Base-by-base conservation (phyloP, 495 filamentous ascomycete species). In the Penicillium flavigenum region DNA sequence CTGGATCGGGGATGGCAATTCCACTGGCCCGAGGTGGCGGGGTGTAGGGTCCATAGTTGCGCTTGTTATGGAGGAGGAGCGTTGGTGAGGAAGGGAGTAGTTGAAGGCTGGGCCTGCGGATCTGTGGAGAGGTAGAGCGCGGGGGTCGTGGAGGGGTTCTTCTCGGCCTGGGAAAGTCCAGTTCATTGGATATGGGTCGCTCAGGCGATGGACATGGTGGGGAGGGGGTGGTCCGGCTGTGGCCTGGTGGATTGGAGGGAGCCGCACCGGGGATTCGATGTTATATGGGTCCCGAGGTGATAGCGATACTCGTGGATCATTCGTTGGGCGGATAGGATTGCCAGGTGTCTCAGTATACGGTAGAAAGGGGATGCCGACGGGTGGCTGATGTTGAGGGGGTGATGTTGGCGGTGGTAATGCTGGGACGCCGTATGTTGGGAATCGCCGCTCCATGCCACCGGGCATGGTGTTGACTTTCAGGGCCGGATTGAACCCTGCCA, bases 171-270 rank as follows among this genome's bases (percentile, higher is more conserved):
- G 58, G 7, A 59, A 50, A 41, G 65, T 64, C 72, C 72, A 76
- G 3, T 48, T 47, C 38, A 67, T 31, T 17, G 70, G 65, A 51
- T 76, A 76, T 10, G 74, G 72, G 61, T 77, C 76, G 29, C 74
- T 77, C 17, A 72, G 51, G 31, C 72, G 71, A 48, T 76, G 76
- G 2, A 64, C 64, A 26, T 73, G 72, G 9, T 69, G 57, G 42
- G 55, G 67, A 17, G 31, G 49, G 14, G 61, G 54, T 14, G 66
- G 56, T 14, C 58, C 65, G 8, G 70, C 65, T 4, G 67, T 73
- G 4, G 65, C 61, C 19, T 75, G 71, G 16, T 72, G 71, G 6
- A 79, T 77, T 8, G 76, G 76, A 5, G 76, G 76, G 3, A 79
- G 70, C 43, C 73, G 66, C 6, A 79, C 70, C n/a, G 74, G 68